A percentile compares a stretch with the other conserved stretches of the same genome.
These are phyloP conservation scores for Bolboschoenus planiculmis DNA, from an alignment of 176 grass and related monocot genomes.

Conservation along the genomic window DNA sequence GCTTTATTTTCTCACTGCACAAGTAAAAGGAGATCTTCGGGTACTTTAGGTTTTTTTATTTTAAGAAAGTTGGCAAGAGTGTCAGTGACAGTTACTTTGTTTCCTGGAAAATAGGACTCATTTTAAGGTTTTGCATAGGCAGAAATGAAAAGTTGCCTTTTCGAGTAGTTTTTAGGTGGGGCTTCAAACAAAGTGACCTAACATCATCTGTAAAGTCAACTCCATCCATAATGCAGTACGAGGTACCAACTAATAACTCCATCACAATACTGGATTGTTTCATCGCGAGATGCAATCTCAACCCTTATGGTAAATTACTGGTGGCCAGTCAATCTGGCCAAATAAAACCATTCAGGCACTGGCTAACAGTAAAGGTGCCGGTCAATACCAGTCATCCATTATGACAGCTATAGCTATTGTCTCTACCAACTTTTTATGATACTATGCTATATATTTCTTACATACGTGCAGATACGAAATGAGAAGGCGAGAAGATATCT, in stretches of 20 bases:
- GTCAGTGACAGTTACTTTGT: background rate
- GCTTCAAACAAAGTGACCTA: background rate
- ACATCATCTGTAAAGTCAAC: background rate
- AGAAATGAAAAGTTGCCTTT: background rate
- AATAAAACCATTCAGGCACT: background rate
- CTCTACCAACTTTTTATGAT: background rate
- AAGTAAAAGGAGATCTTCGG: too few species aligned
- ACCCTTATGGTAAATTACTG: background rate
- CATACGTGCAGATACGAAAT: slow-evolving; percentile 60
- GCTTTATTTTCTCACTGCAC: background rate
- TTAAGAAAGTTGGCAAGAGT: background rate
- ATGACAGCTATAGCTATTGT: background rate
- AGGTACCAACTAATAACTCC: background rate
- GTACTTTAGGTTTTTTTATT: background rate
- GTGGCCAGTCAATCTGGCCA: background rate
- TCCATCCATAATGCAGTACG: background rate
- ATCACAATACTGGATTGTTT: background rate
- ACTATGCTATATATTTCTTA: slow-evolving; percentile 12
- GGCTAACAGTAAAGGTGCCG: background rate
- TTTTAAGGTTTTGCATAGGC: background rate
- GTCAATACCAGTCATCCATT: background rate
- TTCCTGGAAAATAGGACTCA: background rate
- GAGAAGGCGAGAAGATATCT: slow-evolving; percentile 76
- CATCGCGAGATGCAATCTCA: background rate
- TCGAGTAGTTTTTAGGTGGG: background rate